Base-by-base conservation (phyloP, 345 rosid species). In the Melastoma malabathricum region DNA sequence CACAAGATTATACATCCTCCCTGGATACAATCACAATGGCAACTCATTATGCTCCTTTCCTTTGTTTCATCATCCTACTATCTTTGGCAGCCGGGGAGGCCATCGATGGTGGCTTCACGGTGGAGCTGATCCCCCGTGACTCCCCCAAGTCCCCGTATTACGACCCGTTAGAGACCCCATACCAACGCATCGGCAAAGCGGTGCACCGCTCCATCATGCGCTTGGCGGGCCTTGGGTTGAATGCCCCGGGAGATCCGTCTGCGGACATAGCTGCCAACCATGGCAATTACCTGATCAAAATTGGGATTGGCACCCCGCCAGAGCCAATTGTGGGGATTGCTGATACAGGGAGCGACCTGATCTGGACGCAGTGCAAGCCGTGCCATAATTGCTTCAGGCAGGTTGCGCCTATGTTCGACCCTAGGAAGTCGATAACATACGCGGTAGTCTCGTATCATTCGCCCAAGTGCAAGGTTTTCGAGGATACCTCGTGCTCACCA, bases 341-440 rank as follows among this genome's bases (percentile, higher is more conserved):
- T 5, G 74, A 64, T 51, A 72, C 73, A 1, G 70, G 73, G 17
- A 68, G 68, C 17, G 73, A 72, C 18, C 73, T 72, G n/a, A 12
- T 63, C 31, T 73, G 77, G 77, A 44, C 66, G 5, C 74, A 68
- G 47, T 73, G 77, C 47, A 18, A 16, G 38, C 73, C 71, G 14
- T 73, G 77, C 59, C n/a, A 34, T 5, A 50, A 38, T 13, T 68
- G 74, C 44, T 73, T 48, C 47, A 12, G 57, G 14, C 77, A 68
- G 29, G 13, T 2, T 0, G 23, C 15, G 1, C 71, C 74, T 2
- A 10, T 65, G 19, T 65, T 39, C 3, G 48, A 73, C 34, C 72
- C 71, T 1, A 2, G 31, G 0, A 2, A 12, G 5, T 73, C 74
- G 3, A 53, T 58, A 0, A 52, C 71, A 1, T 68, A 55, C 18